phyloP scores from a whole-genome alignment of 352 stramenopile genomes.

The Globisporangium rhizosaccharum region DNA sequence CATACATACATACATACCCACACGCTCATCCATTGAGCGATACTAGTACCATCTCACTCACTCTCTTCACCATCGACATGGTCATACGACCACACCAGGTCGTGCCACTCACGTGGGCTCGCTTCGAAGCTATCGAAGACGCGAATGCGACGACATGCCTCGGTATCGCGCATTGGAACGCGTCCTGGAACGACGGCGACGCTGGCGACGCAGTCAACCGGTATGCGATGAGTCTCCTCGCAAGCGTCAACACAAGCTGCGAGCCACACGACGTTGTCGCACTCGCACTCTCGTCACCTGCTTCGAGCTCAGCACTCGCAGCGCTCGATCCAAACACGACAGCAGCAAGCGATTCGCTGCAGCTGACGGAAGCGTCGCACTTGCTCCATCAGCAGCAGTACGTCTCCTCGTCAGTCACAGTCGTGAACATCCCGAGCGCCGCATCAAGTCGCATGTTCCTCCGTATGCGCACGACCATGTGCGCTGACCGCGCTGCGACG shows the following conservation, averaged over 20 bases:
- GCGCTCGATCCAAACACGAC: slow-evolving; percentile 12
- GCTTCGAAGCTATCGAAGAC: slow-evolving; percentile 11
- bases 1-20: not conserved
- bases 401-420: slow-evolving; percentile 5
- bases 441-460: slow-evolving; percentile 24
- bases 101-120: slow-evolving; percentile 22
- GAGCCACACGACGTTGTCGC: slow-evolving; percentile 23
- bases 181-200: slow-evolving; percentile 10
- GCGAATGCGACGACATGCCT: slow-evolving; percentile 15
- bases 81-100: not conserved
- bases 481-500: slow-evolving; percentile 19
- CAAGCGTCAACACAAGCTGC: slow-evolving; percentile 9
- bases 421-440: slow-evolving; percentile 7
- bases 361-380: slow-evolving; percentile 16
- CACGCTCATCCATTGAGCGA: too few species aligned
- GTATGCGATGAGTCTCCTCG: not conserved
- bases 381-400: slow-evolving; percentile 13
- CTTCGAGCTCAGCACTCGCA: slow-evolving; percentile 6
- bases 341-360: not conserved
- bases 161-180: slow-evolving; percentile 24
- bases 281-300: slow-evolving; percentile 21
- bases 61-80: not conserved
- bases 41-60: not conserved
- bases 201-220: slow-evolving; percentile 1
- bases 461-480: slow-evolving; percentile 18